Conservation (phyloP, 345 rosid genomes). For the Jatropha curcas region DNA sequence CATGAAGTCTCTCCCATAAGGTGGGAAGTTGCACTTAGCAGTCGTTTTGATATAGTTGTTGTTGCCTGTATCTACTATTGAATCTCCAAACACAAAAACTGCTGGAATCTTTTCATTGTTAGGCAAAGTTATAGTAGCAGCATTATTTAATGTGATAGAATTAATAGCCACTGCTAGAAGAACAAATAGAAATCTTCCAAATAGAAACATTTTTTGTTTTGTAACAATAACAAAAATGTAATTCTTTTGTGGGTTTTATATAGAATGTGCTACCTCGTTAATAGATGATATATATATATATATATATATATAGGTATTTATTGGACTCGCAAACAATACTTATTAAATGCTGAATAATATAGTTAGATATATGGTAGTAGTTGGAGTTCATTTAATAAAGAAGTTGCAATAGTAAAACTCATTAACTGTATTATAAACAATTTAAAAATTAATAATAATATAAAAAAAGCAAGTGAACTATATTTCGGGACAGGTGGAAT, state of each 20-base stretch:
- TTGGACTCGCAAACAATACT: background rate
- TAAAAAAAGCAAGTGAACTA: no score
- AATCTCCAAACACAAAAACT: slow-evolving; percentile 56
- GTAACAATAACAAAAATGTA: background rate
- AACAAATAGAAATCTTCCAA: no score
- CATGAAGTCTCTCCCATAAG: slow-evolving; percentile 60
- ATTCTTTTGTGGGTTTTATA: no score
- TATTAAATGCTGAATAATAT: no score
- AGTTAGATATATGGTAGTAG: background rate
- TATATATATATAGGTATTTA: slow-evolving; percentile 7
- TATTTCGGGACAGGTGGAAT: no score
- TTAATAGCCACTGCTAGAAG: no score
- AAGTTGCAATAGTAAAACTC: no score
- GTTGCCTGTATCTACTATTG: slow-evolving; percentile 66
- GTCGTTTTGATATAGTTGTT: slow-evolving; percentile 42
- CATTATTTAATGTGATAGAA: background rate
- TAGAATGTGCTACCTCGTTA: no score
- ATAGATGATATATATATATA: no score
- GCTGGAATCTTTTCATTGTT: slow-evolving; percentile 29
- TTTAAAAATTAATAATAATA: no score
- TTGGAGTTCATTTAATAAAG: background rate
- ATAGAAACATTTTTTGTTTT: no score
- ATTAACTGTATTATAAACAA: no score
- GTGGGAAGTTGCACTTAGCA: slow-evolving; percentile 45
- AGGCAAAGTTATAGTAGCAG: background rate